Conservation (phyloP, 116 monocot species). For the Thalassia testudinum region DNA sequence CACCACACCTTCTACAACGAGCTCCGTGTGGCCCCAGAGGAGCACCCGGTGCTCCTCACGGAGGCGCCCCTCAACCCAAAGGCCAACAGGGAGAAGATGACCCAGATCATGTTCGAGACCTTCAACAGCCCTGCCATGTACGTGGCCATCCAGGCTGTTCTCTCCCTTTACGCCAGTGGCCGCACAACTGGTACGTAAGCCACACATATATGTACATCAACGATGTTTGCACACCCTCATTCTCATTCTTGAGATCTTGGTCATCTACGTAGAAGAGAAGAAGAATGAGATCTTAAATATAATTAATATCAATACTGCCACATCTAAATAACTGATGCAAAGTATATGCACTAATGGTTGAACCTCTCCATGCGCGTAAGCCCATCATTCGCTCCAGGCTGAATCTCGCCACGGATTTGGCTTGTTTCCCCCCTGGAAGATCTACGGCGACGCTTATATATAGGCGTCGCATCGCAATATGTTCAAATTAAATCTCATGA, state of each 20-base stretch:
- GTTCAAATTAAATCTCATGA: too few species aligned
- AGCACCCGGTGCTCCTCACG: constrained; percentile 12
- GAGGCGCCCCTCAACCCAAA: constrained; percentile 16
- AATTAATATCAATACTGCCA: background rate
- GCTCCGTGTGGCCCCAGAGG: constrained; percentile 8
- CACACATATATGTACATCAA: background rate
- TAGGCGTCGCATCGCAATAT: too few species aligned
- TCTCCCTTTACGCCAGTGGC: constrained; percentile 26
- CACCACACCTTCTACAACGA: constrained; percentile 17
- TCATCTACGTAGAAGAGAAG: background rate
- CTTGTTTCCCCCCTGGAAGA: too few species aligned
- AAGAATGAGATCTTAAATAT: too few species aligned
- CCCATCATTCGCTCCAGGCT: too few species aligned
- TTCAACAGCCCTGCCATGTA: constrained; percentile 26
- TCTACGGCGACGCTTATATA: too few species aligned
- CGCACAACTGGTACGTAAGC: constrained; percentile 24
- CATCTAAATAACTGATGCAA: background rate
- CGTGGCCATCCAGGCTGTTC: constrained; percentile 28
- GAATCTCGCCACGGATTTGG: too few species aligned
- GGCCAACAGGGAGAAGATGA: constrained; percentile 28
- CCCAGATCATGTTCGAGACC: constrained; percentile 26
- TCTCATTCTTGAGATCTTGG: background rate
- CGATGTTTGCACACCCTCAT: background rate
- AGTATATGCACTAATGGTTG: background rate
- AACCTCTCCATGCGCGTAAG: too few species aligned